phyloP scores from a whole-genome alignment of 495 filamentous ascomycete species.

The Poronia punctata region DNA sequence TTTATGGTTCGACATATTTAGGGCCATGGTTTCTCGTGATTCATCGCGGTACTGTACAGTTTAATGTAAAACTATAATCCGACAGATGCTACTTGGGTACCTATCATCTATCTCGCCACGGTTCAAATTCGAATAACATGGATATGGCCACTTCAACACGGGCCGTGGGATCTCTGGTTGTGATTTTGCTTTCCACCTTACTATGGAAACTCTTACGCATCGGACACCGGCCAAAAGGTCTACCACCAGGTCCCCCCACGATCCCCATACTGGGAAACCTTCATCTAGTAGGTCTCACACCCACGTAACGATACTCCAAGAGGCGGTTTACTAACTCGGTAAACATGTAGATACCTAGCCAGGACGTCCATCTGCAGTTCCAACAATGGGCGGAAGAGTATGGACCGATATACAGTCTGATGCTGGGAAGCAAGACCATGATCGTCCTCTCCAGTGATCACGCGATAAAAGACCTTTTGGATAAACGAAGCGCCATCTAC shows the following conservation, averaged over 20 bases:
- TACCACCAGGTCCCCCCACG: not conserved
- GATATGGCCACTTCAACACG: too few species aligned
- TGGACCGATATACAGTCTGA: conserved; percentile 38
- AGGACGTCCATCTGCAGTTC: not conserved
- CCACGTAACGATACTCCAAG: not conserved
- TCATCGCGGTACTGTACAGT: too few species aligned
- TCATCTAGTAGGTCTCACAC: not conserved
- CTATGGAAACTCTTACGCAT: not conserved
- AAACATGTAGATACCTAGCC: conserved; percentile 18
- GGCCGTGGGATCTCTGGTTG: not conserved
- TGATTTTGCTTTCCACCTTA: not conserved
- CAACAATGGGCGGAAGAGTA: conserved; percentile 36
- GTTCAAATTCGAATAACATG: too few species aligned
- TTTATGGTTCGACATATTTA: too few species aligned
- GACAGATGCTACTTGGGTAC: too few species aligned
- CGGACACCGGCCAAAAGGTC: not conserved
- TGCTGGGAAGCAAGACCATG: conserved; percentile 28
- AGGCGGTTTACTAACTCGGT: conserved; percentile 8
- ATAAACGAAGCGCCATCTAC: conserved; percentile 36
- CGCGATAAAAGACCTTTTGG: conserved; percentile 37
- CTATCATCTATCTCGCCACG: too few species aligned
- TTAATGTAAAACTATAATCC: too few species aligned
- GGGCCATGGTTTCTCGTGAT: too few species aligned
- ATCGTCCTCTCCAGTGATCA: conserved; percentile 35
- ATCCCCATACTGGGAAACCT: not conserved